Evolutionary conservation across 2,329 filamentous ascomycete species (phyloP).

Genomic region (Apiospora hydei): DNA sequence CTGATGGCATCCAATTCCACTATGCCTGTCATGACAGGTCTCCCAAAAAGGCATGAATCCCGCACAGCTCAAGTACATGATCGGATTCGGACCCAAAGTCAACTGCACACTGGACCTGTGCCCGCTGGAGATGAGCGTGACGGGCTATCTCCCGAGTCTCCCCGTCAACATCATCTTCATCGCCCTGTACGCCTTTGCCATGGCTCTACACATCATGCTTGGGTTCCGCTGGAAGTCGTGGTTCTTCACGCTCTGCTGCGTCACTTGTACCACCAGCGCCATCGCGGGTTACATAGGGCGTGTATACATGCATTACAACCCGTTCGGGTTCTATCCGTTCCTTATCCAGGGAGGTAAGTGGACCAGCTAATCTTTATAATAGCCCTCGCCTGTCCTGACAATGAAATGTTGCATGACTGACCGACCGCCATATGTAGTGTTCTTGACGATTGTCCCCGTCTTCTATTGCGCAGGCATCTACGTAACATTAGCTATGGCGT

Average conservation of each 20-base stretch:
- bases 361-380: not conserved
- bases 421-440: constrained; percentile 48
- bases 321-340: constrained; percentile 66
- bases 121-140: constrained; percentile 52
- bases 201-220: constrained; percentile 53
- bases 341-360: constrained; percentile 67
- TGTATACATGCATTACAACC: constrained; percentile 63
- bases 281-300: constrained; percentile 69
- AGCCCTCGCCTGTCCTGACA: not conserved
- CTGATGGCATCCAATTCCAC: not conserved
- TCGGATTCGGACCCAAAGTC: constrained; percentile 51
- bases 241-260: constrained; percentile 59
- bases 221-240: constrained; percentile 56
- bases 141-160: constrained; percentile 55
- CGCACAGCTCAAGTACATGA: constrained; percentile 2
- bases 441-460: constrained; percentile 63
- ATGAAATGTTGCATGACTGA: not conserved
- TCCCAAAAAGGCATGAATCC: not conserved
- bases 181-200: constrained; percentile 53
- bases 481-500: constrained; percentile 61
- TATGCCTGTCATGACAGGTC: not conserved
- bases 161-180: constrained; percentile 52
- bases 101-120: constrained; percentile 60
- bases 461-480: constrained; percentile 72
- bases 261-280: constrained; percentile 63